Evolutionary conservation across 106 monocot species (phyloP), one percentile per base, ranked within the genome.

Genomic region (Ottelia alismoides): DNA sequence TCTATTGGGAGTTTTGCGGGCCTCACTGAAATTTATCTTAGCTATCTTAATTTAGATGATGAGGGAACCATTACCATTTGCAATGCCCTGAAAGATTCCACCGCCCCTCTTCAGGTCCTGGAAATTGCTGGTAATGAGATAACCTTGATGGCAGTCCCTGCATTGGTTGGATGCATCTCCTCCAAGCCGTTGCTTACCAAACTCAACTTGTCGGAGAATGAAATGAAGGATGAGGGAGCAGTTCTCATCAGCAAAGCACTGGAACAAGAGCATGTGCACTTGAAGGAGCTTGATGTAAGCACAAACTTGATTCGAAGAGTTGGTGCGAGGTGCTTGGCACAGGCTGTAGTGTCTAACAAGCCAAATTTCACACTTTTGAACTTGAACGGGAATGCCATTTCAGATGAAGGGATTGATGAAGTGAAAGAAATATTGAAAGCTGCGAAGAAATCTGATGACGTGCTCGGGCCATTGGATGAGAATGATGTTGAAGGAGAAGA

Each of bases 371-470:
- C 50, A 47, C 45, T 77, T 28, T 40, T 90, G 70, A 84, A 84
- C 57, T 84, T 90, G 3, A 69, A 89, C 30, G 74, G 74, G 6
- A 89, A 89, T 65, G 66, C 26, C 31, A 76, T 89, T 20, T 83
- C 83, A 0, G 83, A 89, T 12, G 88, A 89, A 80, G 88, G 88
- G 14, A 76, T 89, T 17, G 88, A 89, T 70, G 88, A 89, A 52
- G 80, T 90, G 25, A 80, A 74, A 61, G 77, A 70, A 10, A 84
- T 84, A 32, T 28, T 90, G 87, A 87, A 78, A 59, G 52, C 26
- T n/a, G 70, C 59, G 0, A 30, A 44, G 53, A 69, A 61, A 3
- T 60, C 73, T 31, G 51, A 47, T 25, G 63, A 47, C 12, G 77
- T 82, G 28, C 75, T 87, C 1, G 87, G 87, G 28, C 72, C 87